Base-by-base conservation (phyloP, 371 early-diverging fungal species). In the Mortierella polycephala region DNA sequence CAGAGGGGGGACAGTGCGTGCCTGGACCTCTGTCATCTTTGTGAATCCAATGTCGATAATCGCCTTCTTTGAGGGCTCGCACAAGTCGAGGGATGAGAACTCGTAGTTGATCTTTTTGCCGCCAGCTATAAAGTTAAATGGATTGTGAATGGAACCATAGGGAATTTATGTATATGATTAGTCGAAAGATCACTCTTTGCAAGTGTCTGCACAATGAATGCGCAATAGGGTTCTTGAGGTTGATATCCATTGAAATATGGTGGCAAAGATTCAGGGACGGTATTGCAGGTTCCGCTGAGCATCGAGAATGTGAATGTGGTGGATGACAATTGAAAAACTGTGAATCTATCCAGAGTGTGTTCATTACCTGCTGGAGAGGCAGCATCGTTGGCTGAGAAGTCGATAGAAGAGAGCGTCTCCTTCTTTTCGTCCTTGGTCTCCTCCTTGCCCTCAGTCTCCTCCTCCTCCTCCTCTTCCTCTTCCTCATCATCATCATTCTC, bases 1-100 rank as follows among this genome's bases (percentile, higher is more conserved):
- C 40, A 97, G 91, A 13, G 97, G 92, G 16, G 96, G 97, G 62
- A 99, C 97, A 10, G 95, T 92, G 61, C 96, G 89, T 49, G 96
- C 95, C 86, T 99, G 99, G 44, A 99, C 96, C 79, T 96, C 95
- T 1, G 99, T 99, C 99, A 99, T 99, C 64, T 85, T 85, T 40
- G 88, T 88, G 82, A 98, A 99, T 20, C 96, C 96, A 92, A 98
- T 94, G 60, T 95, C 97, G 59, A 85, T 85, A 72, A 99, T 94
- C 6, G 95, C 97, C 62, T 94, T 91, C 77, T 88, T 87, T 13
- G 94, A 90, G 57, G 85, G 85, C 44, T 91, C 91, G 51, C 87
- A 85, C 57, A 91, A 75, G 12, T 90, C 91, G 7, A 95, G 82
- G 13, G 84, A 84, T 39, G 82, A 73, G 56, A 95, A 95, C 18